Evolutionary conservation across 768 basidiomycete genomes (phyloP), one percentile per base, ranked within the genome.

Genomic region (Trametes cingulata): DNA sequence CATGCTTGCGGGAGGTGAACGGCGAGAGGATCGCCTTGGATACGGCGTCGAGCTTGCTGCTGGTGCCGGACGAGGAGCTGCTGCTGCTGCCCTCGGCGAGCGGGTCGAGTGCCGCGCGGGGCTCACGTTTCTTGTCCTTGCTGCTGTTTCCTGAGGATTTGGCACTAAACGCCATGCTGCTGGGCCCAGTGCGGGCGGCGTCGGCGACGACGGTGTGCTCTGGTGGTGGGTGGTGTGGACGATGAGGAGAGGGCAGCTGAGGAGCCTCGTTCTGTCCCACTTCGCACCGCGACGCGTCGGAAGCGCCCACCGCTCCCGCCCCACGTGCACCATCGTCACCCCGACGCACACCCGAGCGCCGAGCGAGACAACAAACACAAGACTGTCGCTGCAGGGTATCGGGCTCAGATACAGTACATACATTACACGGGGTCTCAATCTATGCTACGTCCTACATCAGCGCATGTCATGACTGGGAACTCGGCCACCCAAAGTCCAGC

Each of bases 401-500:
- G 27, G 7, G 46, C 17, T 27, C 20, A 36, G 41, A 47, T 61
- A 56, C 42, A 35, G 35, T 45, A 41, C 39, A 49, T 33, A 60
- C 27, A 51, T n/a, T 52, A 55, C 48, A 57, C 35, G 20, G 37
- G 42, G 27, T 24, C 36, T 37, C 6, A 39, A 6, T n/a, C 20
- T 51, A 55, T 3, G 25, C 15, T 42, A 43, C 10, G 4, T 10
- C 29, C 6, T 6, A 13, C 15, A 15, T 27, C 25, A 2, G 20
- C 24, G 27, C n/a, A 10, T 17, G 33, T 56, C 50, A 56, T 46
- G 47, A 48, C n/a, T 52, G 49, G 3, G 47, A 55, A 29, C 22
- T 59, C 50, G 80, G 79, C 90, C 89, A 91, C 48, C 86, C 78
- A 69, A 93, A 84, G 70, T 94, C 92, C 42, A 94, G 58, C 39